phyloP scores from a whole-genome alignment of 2,329 filamentous ascomycete genomes.

The Capronia americana region DNA sequence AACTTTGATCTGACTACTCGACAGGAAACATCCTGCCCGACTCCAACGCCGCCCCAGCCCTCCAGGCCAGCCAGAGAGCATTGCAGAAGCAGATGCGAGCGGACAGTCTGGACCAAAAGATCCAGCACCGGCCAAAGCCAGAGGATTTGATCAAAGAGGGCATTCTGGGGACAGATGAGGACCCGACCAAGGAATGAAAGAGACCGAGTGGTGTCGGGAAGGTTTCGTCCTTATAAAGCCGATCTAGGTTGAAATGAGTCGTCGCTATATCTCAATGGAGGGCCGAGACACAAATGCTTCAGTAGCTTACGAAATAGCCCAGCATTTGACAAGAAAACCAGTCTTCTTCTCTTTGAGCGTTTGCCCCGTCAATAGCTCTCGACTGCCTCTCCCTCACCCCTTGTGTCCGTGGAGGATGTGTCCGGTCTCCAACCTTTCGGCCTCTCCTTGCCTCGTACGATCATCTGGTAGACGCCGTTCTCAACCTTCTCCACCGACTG shows the following conservation, averaged over 20 bases:
- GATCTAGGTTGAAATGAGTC: conserved; percentile 1
- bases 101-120: conserved; percentile 85
- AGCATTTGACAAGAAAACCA: conserved; percentile 29
- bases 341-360: neutral
- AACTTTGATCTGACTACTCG: conserved; percentile 25
- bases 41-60: conserved; percentile 75
- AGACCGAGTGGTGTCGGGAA: neutral
- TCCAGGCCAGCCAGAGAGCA: conserved; percentile 82
- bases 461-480: conserved; percentile 83
- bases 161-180: conserved; percentile 72
- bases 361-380: conserved; percentile 39
- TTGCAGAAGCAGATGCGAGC: conserved; percentile 87
- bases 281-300: conserved; percentile 30
- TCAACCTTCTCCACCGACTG: conserved; percentile 94
- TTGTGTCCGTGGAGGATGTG: conserved; percentile 46
- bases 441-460: conserved; percentile 83
- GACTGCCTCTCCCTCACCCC: conserved; percentile 47
- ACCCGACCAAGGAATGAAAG: conserved; percentile 45
- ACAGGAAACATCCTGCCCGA: conserved; percentile 85
- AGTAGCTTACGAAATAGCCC: conserved; percentile 38
- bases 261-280: neutral
- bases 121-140: conserved; percentile 76
- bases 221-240: neutral
- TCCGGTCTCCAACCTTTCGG: conserved; percentile 94
- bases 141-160: conserved; percentile 79